A percentile compares a stretch with the other conserved stretches of the same genome.
Conservation (phyloP, 192 early-diverging fungal genomes). For the Coemansia sp. region DNA sequence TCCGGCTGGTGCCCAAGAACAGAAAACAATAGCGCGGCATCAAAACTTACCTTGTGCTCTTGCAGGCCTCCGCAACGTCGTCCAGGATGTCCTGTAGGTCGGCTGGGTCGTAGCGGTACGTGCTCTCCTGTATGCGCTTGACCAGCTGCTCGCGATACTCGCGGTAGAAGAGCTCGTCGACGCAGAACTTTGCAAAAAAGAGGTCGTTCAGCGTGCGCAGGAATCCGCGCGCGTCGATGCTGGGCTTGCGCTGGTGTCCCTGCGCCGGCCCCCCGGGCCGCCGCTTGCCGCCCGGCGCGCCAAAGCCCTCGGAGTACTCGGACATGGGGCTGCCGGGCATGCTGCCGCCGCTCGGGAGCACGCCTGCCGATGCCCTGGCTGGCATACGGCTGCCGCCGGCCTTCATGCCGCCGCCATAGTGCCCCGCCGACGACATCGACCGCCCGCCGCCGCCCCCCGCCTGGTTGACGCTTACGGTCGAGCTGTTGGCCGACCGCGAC, state of each 20-base stretch:
- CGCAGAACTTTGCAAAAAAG: slow-evolving; percentile 50
- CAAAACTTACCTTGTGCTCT: slow-evolving; percentile 49
- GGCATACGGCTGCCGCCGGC: slow-evolving; percentile 11
- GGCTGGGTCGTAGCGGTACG: slow-evolving; percentile 33
- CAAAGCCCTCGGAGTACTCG: slow-evolving; percentile 8
- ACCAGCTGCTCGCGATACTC: slow-evolving; percentile 49
- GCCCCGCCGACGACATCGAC: slow-evolving; percentile 14
- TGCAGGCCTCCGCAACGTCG: slow-evolving; percentile 41
- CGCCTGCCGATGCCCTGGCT: slow-evolving; percentile 7
- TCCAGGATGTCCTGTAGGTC: slow-evolving; percentile 44
- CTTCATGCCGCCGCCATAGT: slow-evolving; percentile 6
- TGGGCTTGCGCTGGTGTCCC: slow-evolving; percentile 30
- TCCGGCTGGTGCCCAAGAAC: no score
- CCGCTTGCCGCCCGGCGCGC: slow-evolving; percentile 5
- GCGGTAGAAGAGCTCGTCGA: slow-evolving; percentile 50
- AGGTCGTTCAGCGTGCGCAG: slow-evolving; percentile 48
- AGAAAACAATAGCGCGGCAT: slow-evolving; percentile 6
- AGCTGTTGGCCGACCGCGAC: slow-evolving; percentile 33
- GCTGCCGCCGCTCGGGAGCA: not conserved
- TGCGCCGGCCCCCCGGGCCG: not conserved
- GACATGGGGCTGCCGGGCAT: not conserved
- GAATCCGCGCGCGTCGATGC: slow-evolving; percentile 39
- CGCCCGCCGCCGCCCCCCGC: slow-evolving; percentile 4
- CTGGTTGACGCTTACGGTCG: slow-evolving; percentile 36
- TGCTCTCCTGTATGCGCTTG: slow-evolving; percentile 46